Evolutionary conservation across 495 filamentous ascomycete genomes (phyloP).

Genomic region (Annulohypoxylon stygium): DNA sequence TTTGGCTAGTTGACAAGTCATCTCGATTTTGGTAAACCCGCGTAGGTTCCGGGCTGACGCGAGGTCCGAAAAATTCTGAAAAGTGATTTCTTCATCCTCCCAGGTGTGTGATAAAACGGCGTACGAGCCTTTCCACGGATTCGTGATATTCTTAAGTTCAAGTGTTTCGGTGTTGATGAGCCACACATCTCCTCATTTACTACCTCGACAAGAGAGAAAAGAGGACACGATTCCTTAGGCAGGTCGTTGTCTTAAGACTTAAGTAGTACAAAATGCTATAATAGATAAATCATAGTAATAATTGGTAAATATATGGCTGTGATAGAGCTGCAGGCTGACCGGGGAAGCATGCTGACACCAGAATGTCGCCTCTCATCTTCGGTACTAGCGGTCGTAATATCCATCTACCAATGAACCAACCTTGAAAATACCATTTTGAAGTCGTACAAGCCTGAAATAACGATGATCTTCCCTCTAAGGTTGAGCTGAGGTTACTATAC

Average conservation of each 20-base stretch:
- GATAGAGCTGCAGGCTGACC: neutral
- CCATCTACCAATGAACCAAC: constrained; percentile 2
- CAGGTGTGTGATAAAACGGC: constrained; percentile 59
- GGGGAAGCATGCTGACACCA: constrained; percentile 4
- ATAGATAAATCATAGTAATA: neutral
- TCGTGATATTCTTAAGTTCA: constrained; percentile 43
- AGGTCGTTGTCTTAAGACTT: neutral
- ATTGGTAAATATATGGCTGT: neutral
- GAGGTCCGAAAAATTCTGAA: constrained; percentile 46
- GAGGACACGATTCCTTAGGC: neutral
- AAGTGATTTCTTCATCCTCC: constrained; percentile 54
- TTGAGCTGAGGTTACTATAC: neutral
- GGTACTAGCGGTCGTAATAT: neutral
- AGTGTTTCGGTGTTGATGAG: constrained; percentile 50
- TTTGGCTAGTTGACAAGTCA: constrained; percentile 29
- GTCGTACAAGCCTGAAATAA: neutral
- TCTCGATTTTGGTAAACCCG: constrained; percentile 48
- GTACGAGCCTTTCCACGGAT: constrained; percentile 34
- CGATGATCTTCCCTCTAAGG: neutral
- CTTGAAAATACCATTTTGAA: constrained; percentile 1
- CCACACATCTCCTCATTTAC: constrained; percentile 41
- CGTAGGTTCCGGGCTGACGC: constrained; percentile 25
- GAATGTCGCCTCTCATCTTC: neutral
- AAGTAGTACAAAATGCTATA: neutral
- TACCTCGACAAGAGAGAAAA: neutral